Evolutionary conservation across 2,329 filamentous ascomycete genomes (phyloP), one percentile per base, ranked within the genome.

Genomic region (Calycina marina): DNA sequence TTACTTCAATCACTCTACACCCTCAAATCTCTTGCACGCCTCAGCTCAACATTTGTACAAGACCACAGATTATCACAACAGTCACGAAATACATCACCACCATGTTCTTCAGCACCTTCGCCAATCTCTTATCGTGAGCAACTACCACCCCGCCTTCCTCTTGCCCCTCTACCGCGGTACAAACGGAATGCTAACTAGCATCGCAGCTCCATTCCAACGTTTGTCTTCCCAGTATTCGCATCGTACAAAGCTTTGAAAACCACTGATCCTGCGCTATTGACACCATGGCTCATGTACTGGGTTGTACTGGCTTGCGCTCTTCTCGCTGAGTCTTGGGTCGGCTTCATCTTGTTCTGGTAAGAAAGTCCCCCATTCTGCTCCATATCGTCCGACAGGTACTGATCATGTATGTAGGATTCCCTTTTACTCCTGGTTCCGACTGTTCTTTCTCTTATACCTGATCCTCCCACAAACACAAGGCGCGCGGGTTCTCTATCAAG

Each of bases 211-310:
- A 58, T 88, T 54, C 76, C 81, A 37, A 92, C 86, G 35, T 85
- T 93, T 53, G 74, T 94, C 53, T 92, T 96, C 55, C 90, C 90
- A 31, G 74, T 94, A 42, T 96, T 93, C 61, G 86, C 88, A 45
- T 93, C 88, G 42, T 96, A 94, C 69, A 96, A 96, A 65, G 88
- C 90, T 30, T 78, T 98, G 52, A 88, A 90, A 60, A 86, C 84
- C 11, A 79, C 80, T 32, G 83, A 94, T 56, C 85, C 86, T 2
- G 77, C 83, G 22, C 76, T 92, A 53, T 69, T 94, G 38, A 83
- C 83, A 42, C 88, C 88, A 76, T 98, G 90, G 90, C 72, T 96
- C 44, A 96, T 96, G 80, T 98, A 96, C 69, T 98, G 88, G 80
- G 84, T 93, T 39, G 84, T 93, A 14, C 71, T 94, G 43, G 81